Evolutionary conservation across 2,329 filamentous ascomycete species (phyloP), one percentile per base, ranked within the genome.

Genomic region (Colletotrichum graminicola): DNA sequence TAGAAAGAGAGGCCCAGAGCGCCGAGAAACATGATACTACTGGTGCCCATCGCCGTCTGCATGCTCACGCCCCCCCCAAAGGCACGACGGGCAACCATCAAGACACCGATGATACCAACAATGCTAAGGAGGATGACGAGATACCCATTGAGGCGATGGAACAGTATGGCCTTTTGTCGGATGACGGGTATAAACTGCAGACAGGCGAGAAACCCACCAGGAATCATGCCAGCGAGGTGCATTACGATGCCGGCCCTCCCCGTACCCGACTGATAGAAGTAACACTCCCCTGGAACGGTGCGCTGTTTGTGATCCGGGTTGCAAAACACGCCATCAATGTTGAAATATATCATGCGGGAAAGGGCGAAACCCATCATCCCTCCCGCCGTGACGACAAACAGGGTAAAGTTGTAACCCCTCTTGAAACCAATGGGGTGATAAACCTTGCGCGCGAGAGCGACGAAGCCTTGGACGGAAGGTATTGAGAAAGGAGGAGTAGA

Each of bases 61-160:
- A 84, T 83, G 2, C 85, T 84, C 0, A 89, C 52, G 0, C 81
- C 82, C 1, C 90, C 90, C 1, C 89, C 89, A 74, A 90, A 87
- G 0, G 86, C 78, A 36, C 81, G 81, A 0, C 84, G 81, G 0
- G 81, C 79, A 26, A 90, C 86, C 81, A 91, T 86, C 1, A 91
- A 73, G 0, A 85, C 88, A 0, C 86, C 87, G 0, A 81, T 80
- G 3, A 85, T 84, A 18, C 81, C 80, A 5, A 86, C 66, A 0
- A 85, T 36, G 2, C 86, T 80, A 0, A 92, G 79, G 0, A 87
- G 66, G 0, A 88, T 69, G 63, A 89, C 77, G 5, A 86, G 45
- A 72, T 91, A 91, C 1, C 90, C 90, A 63, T 86, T 89, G 66
- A 92, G 82, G 0, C 90, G 86, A 75, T 92, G 90, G 29, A 91